Percentiles rank a stretch among this genome's conserved stretches.
These are phyloP conservation scores for Hymenoscyphus repandus DNA, from an alignment of 2,329 filamentous ascomycete genomes.

Conservation along the genomic window DNA sequence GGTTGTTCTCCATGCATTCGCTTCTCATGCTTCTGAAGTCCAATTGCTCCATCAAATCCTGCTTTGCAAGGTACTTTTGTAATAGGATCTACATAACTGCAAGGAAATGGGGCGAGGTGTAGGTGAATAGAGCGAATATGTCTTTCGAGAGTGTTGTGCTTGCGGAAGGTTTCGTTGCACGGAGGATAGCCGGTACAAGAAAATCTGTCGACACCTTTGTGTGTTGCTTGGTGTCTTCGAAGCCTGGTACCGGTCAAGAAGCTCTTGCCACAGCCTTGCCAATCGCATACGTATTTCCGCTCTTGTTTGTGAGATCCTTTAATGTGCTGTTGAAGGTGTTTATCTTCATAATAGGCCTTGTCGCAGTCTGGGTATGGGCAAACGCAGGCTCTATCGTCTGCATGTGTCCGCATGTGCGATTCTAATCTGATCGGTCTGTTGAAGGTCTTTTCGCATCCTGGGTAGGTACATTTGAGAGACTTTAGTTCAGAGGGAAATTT, in stretches of 20 bases:
- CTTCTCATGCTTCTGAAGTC: constrained; percentile 66
- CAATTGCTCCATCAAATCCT: constrained; percentile 68
- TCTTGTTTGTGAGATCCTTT: constrained; percentile 74
- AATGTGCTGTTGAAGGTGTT: constrained; percentile 80
- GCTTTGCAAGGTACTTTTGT: constrained; percentile 55
- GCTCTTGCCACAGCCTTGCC: constrained; percentile 67
- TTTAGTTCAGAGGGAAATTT: constrained; percentile 68
- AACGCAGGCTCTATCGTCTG: constrained; percentile 72
- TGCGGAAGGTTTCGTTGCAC: constrained; percentile 77
- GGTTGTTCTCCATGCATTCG: constrained; percentile 63
- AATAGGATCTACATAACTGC: constrained; percentile 50
- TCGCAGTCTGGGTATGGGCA: constrained; percentile 67
- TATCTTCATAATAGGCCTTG: constrained; percentile 81
- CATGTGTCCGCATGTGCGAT: constrained; percentile 79
- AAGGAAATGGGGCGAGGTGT: constrained; percentile 65
- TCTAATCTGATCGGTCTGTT: constrained; percentile 78
- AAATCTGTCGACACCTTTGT: constrained; percentile 71
- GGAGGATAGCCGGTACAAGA: constrained; percentile 64
- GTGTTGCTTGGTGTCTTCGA: constrained; percentile 70
- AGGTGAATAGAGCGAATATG: constrained; percentile 77
- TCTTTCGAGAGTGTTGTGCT: constrained; percentile 77
- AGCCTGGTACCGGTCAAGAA: constrained; percentile 79
- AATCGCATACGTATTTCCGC: constrained; percentile 65
- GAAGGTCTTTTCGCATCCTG: constrained; percentile 75
- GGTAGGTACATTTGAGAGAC: constrained; percentile 69